Percentiles rank a stretch among this genome's conserved stretches.
Evolutionary conservation across 2,329 filamentous ascomycete genomes (phyloP).

Genomic region (Ceratocystis albifundus): DNA sequence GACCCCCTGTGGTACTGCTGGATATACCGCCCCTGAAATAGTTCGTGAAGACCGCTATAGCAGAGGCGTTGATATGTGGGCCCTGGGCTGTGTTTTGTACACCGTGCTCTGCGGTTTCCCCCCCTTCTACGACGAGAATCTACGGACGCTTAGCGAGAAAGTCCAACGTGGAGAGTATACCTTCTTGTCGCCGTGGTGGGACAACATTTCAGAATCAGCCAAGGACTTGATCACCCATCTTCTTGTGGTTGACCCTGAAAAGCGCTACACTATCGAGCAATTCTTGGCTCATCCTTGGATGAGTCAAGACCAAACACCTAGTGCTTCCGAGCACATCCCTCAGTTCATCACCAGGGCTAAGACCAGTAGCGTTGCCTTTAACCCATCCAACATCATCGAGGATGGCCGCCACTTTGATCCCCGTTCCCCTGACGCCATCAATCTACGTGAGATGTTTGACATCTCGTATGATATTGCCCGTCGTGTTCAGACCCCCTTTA

Average conservation of each 20-base stretch:
- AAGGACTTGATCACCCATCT: slow-evolving; percentile 91
- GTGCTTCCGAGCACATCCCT: slow-evolving; percentile 25
- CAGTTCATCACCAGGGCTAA: slow-evolving; percentile 32
- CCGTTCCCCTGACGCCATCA: slow-evolving; percentile 87
- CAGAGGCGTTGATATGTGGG: slow-evolving; percentile 99
- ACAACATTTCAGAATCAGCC: slow-evolving; percentile 89
- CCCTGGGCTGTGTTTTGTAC: slow-evolving; percentile 89
- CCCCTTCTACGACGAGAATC: slow-evolving; percentile 96
- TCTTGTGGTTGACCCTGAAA: slow-evolving; percentile 85
- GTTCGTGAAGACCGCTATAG: slow-evolving; percentile 98
- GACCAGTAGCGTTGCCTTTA: slow-evolving; percentile 39
- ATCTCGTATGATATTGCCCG: slow-evolving; percentile 96
- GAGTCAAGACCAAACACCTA: slow-evolving; percentile 44
- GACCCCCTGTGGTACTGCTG: slow-evolving; percentile 97
- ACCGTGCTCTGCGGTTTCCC: slow-evolving; percentile 95
- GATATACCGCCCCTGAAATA: slow-evolving; percentile 95
- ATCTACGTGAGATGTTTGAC: slow-evolving; percentile 93
- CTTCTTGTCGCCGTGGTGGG: slow-evolving; percentile 98
- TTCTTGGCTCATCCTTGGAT: slow-evolving; percentile 97
- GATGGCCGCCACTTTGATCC: slow-evolving; percentile 72
- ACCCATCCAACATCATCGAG: slow-evolving; percentile 42
- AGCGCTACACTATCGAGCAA: slow-evolving; percentile 84
- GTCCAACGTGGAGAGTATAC: slow-evolving; percentile 94
- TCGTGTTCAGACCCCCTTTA: slow-evolving; percentile 90
- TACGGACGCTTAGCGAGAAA: slow-evolving; percentile 93